These are phyloP conservation scores for Wickerhamiella nectarea DNA, from an alignment of 805 yeast genomes.

Conservation along the genomic window DNA sequence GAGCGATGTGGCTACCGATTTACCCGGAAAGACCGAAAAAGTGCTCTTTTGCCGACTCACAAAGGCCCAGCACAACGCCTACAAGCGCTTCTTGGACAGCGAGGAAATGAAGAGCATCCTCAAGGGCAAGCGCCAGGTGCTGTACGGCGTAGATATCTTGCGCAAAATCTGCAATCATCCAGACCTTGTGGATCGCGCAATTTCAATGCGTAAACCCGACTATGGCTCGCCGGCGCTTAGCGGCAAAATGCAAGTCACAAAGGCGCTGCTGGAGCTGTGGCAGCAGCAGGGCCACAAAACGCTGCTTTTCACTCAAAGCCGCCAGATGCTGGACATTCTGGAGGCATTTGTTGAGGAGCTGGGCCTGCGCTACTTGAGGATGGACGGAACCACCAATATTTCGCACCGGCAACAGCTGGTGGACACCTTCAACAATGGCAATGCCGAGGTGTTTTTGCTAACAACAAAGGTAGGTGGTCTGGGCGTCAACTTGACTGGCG, in stretches of 20 bases:
- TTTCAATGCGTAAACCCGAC: constrained; percentile 22
- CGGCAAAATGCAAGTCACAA: constrained; percentile 85
- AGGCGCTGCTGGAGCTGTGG: constrained; percentile 66
- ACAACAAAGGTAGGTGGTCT: constrained; percentile 95
- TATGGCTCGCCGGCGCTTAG: constrained; percentile 41
- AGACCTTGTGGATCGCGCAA: constrained; percentile 48
- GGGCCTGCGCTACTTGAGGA: constrained; percentile 46
- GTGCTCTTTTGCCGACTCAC: constrained; percentile 86
- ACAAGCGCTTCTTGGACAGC: constrained; percentile 59
- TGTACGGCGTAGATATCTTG: constrained; percentile 79
- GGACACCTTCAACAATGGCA: constrained; percentile 59
- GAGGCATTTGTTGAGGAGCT: constrained; percentile 46
- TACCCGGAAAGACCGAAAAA: constrained; percentile 88
- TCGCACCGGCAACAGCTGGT: constrained; percentile 63
- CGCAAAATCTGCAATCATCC: constrained; percentile 96
- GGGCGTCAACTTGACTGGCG: constrained; percentile 90
- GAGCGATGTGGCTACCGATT: constrained; percentile 85
- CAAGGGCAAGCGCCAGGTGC: constrained; percentile 63
- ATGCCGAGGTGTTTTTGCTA: constrained; percentile 50
- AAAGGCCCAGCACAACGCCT: constrained; percentile 54
- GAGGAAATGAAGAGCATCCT: constrained; percentile 60
- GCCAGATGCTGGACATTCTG: constrained; percentile 84
- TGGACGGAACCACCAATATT: constrained; percentile 92
- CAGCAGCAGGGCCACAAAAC: constrained; percentile 61
- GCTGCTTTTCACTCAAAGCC: constrained; percentile 78